A percentile compares a stretch with the other conserved stretches of the same genome.
phyloP scores from a whole-genome alignment of 2,329 filamentous ascomycete species.

The Phialophora expanda region DNA sequence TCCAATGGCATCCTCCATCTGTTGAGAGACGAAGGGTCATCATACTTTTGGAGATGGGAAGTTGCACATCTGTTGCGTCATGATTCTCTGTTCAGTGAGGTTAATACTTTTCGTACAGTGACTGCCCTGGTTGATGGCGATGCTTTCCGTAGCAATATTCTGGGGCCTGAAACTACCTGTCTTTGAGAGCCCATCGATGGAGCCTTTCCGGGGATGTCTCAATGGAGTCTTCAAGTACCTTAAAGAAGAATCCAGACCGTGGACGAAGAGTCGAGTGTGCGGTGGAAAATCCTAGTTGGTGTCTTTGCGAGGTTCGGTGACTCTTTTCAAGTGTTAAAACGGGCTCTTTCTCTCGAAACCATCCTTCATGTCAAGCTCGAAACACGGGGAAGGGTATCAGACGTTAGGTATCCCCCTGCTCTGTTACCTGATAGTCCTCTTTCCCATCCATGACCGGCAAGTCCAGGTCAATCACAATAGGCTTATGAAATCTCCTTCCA shows the following conservation, averaged over 20 bases:
- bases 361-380: neutral
- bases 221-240: neutral
- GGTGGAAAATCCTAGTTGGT: neutral
- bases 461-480: conserved; percentile 82
- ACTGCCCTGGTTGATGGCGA: neutral
- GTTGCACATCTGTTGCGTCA: neutral
- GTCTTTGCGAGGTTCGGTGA: neutral
- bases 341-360: neutral
- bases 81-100: neutral
- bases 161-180: neutral
- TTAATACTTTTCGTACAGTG: neutral
- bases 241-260: neutral
- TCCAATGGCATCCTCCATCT: neutral
- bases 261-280: neutral
- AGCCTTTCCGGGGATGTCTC: neutral
- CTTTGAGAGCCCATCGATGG: neutral
- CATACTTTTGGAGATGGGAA: neutral
- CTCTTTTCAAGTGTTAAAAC: neutral
- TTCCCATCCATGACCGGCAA: conserved; percentile 57
- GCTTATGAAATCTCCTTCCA: conserved; percentile 73
- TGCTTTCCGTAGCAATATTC: neutral
- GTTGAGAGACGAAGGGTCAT: neutral
- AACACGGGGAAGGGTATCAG: neutral
- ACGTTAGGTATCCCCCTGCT: neutral
- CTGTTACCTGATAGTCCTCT: neutral